Evolutionary conservation across 2,329 filamentous ascomycete genomes (phyloP), one percentile per base, ranked within the genome.

Genomic region (Trichophyton rubrum): DNA sequence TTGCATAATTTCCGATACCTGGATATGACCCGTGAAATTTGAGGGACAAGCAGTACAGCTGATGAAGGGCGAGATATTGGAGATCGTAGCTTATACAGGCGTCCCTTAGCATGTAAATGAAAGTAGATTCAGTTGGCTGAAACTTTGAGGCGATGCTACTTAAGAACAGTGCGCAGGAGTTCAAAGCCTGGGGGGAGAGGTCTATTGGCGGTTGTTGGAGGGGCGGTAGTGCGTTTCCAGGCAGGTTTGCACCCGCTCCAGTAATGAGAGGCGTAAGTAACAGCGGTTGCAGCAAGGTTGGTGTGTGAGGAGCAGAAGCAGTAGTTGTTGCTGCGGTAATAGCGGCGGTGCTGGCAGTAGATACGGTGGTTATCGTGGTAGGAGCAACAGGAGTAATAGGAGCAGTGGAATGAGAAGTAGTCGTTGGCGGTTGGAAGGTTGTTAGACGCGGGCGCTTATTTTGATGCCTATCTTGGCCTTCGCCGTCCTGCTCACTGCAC

Each of bases 51-150:
- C 84, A 87, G 69, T 83, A 85, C 1, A 86, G 62, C 67, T 88
- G 85, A 67, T 88, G 86, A 11, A 88, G 68, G 4, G 79, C 75
- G 57, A 90, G 66, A 68, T 86, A 90, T 67, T 87, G 82, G 55
- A 75, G 63, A 68, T 91, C 88, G 3, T 78, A 70, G 0, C 68
- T 66, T 1, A 63, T 49, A 64, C 83, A 86, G 1, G 87, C 86
- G 24, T 82, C 74, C 27, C 64, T 67, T 11, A 90, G 72, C 6
- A 87, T 75, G n/a, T 40, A 17, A 33, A 63, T 55, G 35, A 43
- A 51, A 38, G 11, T n/a, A 33, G 20, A 4, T 33, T 58, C 58
- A 13, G 22, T 1, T 22, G 43, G 17, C 35, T 13, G 40, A 51
- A 49, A 43, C 20, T 22, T 24, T 30, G 27, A 7, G 22, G 5